Evolutionary conservation across 2,329 filamentous ascomycete species (phyloP), one percentile per base, ranked within the genome.

Genomic region (Microsporum audouinii): DNA sequence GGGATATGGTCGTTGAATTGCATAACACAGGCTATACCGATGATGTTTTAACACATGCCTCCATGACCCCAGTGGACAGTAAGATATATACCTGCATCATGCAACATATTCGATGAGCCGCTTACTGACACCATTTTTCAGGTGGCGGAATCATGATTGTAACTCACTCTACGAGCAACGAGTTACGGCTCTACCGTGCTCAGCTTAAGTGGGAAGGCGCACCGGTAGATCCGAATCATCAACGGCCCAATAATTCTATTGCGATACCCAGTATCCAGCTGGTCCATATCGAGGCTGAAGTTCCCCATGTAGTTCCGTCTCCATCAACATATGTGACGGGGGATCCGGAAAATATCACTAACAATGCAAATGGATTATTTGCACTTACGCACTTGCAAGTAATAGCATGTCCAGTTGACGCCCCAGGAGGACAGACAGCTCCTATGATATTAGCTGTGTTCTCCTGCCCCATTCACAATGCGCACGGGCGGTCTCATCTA

Each of bases 11-110:
- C 2, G 77, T 86, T n/a, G 88, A 92, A 64, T 75, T 95, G 39
- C 88, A 91, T 69, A 86, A 84, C 64, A 80, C 89, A 61, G 80
- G 84, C 33, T 85, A 85, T 38, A 85, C 87, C 0, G 85, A 90
- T 64, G 87, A 90, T 65, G 72, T 89, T n/a, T 80, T 92, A 58
- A 90, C 89, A 0, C 90, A 95, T 75, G 89, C 89, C 8, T 82
- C 88, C 43, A 78, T 91, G 64, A 83, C 86, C 62, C 84, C 88
- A 2, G 88, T 91, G 60, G 89, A 86, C 73, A 84, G 88, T 65
- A 45, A 7, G 36, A 38, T 17, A 36, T 55, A 29, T 36, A 3
- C 23, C n/a, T 2, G 29, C 5, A 17, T n/a, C 36, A 7, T 89
- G 74, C 34, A 59, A 57, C 17, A 23, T 31, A 33, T 63, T 51